Conservation (phyloP, 2,329 filamentous ascomycete genomes). For the Diaporthe citrichinensis region DNA sequence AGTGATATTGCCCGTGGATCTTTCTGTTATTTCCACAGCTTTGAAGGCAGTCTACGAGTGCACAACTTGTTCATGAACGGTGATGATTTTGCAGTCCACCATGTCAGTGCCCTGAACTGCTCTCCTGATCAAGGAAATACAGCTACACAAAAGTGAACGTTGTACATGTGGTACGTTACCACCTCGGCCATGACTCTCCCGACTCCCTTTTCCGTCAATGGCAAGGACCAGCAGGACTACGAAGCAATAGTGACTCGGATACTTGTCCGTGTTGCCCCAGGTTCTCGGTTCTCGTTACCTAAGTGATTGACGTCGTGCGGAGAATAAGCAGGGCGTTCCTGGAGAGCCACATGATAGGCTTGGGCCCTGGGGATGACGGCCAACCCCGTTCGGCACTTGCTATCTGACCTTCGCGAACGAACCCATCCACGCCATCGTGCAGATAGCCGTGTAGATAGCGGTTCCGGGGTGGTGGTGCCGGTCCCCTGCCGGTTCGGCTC, state of each 20-base stretch:
- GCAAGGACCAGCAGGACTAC: not conserved
- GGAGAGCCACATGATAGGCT: not conserved
- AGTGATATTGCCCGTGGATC: not conserved
- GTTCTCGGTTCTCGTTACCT: conserved; percentile 17
- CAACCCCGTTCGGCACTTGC: conserved; percentile 7
- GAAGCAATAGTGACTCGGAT: not conserved
- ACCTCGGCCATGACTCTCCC: not conserved
- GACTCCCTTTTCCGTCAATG: not conserved
- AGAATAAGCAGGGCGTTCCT: not conserved
- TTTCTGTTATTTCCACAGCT: not conserved
- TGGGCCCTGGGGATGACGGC: not conserved
- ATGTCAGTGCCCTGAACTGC: not conserved
- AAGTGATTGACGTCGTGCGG: conserved; percentile 23
- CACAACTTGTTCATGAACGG: not conserved
- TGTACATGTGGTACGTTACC: fast-evolving
- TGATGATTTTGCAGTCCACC: not conserved
- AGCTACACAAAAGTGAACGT: too few species aligned
- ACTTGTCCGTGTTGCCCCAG: not conserved
- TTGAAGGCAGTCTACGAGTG: too few species aligned
- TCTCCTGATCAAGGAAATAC: not conserved
- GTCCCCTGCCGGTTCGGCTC: conserved; percentile 31
- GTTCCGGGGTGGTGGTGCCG: conserved; percentile 21
- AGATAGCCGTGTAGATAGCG: conserved; percentile 4
- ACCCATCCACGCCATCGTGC: not conserved
- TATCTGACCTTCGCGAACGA: not conserved